These are phyloP conservation scores for Papiliotrema fonsecae DNA, from an alignment of 1,284 basidiomycete genomes.

Conservation along the genomic window DNA sequence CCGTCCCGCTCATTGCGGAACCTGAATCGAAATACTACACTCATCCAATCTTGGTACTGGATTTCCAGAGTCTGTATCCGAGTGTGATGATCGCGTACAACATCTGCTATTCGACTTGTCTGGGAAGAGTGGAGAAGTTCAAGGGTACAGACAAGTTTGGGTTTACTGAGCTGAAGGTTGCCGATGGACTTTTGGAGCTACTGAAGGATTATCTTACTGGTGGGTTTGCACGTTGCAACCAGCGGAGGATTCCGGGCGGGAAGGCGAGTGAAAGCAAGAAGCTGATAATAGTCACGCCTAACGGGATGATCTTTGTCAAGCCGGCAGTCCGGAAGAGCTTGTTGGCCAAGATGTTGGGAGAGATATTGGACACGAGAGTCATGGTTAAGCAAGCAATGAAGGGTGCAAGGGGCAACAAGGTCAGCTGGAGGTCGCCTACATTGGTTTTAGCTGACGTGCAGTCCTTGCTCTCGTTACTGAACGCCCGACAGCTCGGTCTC, in stretches of 20 bases:
- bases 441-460: constrained; percentile 40
- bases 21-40: constrained; percentile 89
- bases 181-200: constrained; percentile 62
- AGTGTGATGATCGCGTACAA: constrained; percentile 99
- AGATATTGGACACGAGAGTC: constrained; percentile 90
- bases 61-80: constrained; percentile 94
- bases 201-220: constrained; percentile 72
- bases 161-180: constrained; percentile 63
- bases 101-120: constrained; percentile 92
- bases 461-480: constrained; percentile 68
- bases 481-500: constrained; percentile 81
- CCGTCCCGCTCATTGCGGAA: constrained; percentile 87
- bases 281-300: constrained; percentile 71
- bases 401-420: constrained; percentile 67
- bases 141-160: constrained; percentile 86
- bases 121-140: constrained; percentile 80
- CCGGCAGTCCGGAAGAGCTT: constrained; percentile 76
- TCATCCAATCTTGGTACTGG: constrained; percentile 83
- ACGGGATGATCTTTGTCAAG: constrained; percentile 92
- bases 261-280: background rate
- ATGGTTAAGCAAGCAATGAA: constrained; percentile 99
- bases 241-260: no score
- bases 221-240: constrained; percentile 48
- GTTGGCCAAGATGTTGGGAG: constrained; percentile 84
- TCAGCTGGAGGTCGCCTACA: constrained; percentile 25